Percentiles rank a stretch among this genome's conserved stretches.
Conservation (phyloP, 2,329 filamentous ascomycete genomes). For the Escovopsis sp. region DNA sequence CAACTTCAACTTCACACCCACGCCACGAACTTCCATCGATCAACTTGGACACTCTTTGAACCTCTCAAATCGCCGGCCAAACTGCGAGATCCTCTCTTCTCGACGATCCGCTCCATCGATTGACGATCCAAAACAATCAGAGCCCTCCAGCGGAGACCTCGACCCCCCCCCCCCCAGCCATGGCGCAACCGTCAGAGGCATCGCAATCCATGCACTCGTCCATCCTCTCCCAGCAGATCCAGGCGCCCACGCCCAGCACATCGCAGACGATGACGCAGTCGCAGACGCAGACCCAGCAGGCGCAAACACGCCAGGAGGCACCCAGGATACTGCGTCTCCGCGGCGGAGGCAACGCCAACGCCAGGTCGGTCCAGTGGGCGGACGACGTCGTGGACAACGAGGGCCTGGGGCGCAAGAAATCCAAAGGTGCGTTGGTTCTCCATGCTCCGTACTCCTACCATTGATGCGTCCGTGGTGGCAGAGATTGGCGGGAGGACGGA, state of each 20-base stretch:
- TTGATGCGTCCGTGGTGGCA: too few species aligned
- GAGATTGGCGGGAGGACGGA: too few species aligned
- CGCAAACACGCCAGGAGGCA: slow-evolving; percentile 17
- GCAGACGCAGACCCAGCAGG: slow-evolving; percentile 15
- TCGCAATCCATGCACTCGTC: slow-evolving; percentile 14
- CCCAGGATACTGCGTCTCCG: slow-evolving; percentile 35
- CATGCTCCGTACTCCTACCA: too few species aligned
- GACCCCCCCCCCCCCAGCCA: neutral
- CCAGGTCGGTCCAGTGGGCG: slow-evolving; percentile 73
- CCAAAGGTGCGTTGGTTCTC: slow-evolving; percentile 52
- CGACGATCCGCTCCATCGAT: neutral
- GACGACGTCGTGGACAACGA: slow-evolving; percentile 93
- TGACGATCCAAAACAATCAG: neutral
- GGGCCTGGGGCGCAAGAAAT: slow-evolving; percentile 82
- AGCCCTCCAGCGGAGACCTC: neutral
- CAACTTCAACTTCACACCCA: too few species aligned
- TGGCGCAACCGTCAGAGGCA: slow-evolving; percentile 10
- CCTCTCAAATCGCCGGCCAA: neutral
- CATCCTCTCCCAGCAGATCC: too few species aligned
- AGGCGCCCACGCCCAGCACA: too few species aligned
- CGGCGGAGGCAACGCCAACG: slow-evolving; percentile 29
- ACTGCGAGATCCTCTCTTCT: neutral
- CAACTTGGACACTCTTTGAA: neutral
- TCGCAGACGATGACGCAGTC: too few species aligned
- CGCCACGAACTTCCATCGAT: too few species aligned